Evolutionary conservation across 768 basidiomycete species (phyloP).

Genomic region (Mycena rosella): DNA sequence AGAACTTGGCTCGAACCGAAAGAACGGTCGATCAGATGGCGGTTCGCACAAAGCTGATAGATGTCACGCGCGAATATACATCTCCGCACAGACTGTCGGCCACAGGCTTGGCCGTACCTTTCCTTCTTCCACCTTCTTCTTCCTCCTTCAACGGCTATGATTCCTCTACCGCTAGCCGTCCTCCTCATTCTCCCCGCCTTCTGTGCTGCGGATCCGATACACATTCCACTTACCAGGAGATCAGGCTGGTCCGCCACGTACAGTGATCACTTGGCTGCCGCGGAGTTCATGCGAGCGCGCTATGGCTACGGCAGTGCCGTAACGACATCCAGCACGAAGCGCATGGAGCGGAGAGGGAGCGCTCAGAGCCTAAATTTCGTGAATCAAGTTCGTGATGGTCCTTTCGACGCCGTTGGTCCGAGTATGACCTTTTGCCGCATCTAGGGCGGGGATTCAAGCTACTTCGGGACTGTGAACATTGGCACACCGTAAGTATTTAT

Average conservation of each 20-base stretch:
- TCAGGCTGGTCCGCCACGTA: slow-evolving; percentile 18
- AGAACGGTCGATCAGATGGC: too few species aligned
- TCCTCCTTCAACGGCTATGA: slow-evolving; percentile 18
- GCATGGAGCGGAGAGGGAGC: slow-evolving; percentile 30
- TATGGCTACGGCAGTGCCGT: slow-evolving; percentile 35
- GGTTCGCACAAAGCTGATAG: too few species aligned
- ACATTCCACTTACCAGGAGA: slow-evolving; percentile 30
- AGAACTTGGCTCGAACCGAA: too few species aligned
- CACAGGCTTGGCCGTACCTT: slow-evolving; percentile 28
- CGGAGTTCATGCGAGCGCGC: slow-evolving; percentile 24
- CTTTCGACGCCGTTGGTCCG: too few species aligned
- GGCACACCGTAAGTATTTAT: slow-evolving; percentile 71
- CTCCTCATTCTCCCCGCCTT: slow-evolving; percentile 32
- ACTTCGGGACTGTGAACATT: slow-evolving; percentile 65
- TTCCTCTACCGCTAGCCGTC: slow-evolving; percentile 25
- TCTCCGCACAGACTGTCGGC: too few species aligned
- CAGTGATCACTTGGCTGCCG: slow-evolving; percentile 28
- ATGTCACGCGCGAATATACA: too few species aligned
- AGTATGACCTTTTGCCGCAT: neutral
- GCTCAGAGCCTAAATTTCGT: slow-evolving; percentile 27
- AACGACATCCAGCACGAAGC: slow-evolving; percentile 18
- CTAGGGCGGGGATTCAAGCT: slow-evolving; percentile 68
- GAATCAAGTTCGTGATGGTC: slow-evolving; percentile 31
- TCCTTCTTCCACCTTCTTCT: slow-evolving; percentile 3
- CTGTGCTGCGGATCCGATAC: slow-evolving; percentile 30